These are phyloP conservation scores for Eucalyptus tenuipes DNA, from an alignment of 345 rosid species.

Conservation along the genomic window DNA sequence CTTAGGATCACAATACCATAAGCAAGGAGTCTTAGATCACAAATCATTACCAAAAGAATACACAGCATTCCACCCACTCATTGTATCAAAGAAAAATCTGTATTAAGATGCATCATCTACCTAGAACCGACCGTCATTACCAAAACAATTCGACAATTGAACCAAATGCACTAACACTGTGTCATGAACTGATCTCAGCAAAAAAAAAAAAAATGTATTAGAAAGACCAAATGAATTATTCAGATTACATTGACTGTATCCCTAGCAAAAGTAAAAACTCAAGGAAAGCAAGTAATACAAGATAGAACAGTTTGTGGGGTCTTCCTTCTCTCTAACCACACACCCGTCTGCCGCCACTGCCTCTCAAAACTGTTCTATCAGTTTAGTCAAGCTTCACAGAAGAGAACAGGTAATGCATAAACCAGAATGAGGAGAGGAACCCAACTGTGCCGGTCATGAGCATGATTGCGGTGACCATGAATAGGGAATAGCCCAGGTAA, in stretches of 20 bases:
- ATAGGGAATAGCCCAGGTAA: slow-evolving; percentile 9
- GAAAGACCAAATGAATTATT: not conserved
- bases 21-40: not conserved
- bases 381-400: slow-evolving; percentile 11
- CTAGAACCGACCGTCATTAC: not conserved
- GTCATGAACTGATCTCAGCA: not conserved
- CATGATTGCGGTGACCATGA: slow-evolving; percentile 12
- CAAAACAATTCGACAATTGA: not conserved
- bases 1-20: not conserved
- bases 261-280: not conserved
- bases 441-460: slow-evolving; percentile 7
- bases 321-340: not conserved
- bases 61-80: not conserved
- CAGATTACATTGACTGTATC: not conserved
- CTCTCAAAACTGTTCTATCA: not conserved
- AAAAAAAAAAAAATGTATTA: not conserved
- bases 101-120: not conserved
- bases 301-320: not conserved
- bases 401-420: slow-evolving; percentile 12
- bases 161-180: not conserved
- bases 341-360: not conserved
- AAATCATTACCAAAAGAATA: not conserved
- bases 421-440: slow-evolving; percentile 18
- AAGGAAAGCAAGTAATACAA: not conserved
- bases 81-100: not conserved